Base-by-base conservation (phyloP, 148 eudicot genomes). In the Cornus controversa region DNA sequence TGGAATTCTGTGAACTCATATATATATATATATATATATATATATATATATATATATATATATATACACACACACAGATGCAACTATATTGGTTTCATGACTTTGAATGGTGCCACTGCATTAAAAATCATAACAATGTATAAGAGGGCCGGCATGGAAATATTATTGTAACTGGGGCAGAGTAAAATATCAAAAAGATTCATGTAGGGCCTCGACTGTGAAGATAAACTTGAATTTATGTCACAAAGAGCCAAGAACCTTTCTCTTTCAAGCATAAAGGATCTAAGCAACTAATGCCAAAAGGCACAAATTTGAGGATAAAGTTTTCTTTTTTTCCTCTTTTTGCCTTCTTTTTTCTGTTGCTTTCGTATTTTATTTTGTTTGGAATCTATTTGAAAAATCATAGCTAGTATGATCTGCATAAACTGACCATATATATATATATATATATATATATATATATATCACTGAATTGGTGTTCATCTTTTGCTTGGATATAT, bases 161-260 rank as follows among this genome's bases (percentile, higher is more conserved):
- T 75, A 25, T 16, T 15, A 6, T 3, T 74, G 69, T 18, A 66
- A 25, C 10, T 65, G 27, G 34, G 69, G 26, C 70, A 67, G 23
- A 25, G 27, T 29, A 67, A 18, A 34, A 29, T 2, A 45, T 1
- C 4, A 11, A 2, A 45, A 45, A 54, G 22, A 26, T 34, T 47
- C 36, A 54, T 16, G 66, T 69, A 18, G 69, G 20, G 34, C 69
- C 36, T 60, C 60, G 50, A 9, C 26, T 70, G 45, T 70, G 70
- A 47, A 42, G 64, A 71, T 40, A 28, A 72, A 60, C 74, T 75
- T 66, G 34, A 68, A 67, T 76, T 16, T 11, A 7, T 27, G 42
- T 70, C 75, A 63, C 75, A 26, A 45, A 78, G 45, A 60, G 69
- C 75, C 45, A 74, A 36, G 67, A 24, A 15, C 76, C 71, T 74